Conservation (phyloP, 306 rosid species). For the Dryas octopetala region DNA sequence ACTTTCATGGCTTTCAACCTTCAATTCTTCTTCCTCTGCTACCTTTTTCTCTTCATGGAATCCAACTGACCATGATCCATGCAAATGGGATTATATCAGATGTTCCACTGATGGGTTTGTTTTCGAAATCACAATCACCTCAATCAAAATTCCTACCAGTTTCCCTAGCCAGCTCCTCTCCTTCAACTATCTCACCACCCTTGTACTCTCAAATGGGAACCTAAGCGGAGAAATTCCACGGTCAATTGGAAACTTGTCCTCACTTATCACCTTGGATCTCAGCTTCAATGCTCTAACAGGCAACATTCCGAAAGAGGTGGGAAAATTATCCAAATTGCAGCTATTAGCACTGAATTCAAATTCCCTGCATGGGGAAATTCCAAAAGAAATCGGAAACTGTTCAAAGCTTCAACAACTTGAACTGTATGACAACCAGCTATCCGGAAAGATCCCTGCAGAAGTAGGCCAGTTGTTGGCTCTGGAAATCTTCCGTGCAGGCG, state of each 20-base stretch:
- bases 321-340: constrained; percentile 52
- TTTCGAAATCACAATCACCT: constrained; percentile 58
- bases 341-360: constrained; percentile 66
- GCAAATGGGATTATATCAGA: constrained; percentile 78
- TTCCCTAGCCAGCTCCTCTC: constrained; percentile 71
- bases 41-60: constrained; percentile 81
- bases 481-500: constrained; percentile 74
- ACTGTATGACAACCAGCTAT: constrained; percentile 75
- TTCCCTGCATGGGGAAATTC: constrained; percentile 61
- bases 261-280: constrained; percentile 66
- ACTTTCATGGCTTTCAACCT: constrained; percentile 86
- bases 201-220: constrained; percentile 74
- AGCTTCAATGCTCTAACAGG: constrained; percentile 85
- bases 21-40: constrained; percentile 63
- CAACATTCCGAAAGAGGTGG: constrained; percentile 61
- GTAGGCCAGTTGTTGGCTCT: constrained; percentile 54
- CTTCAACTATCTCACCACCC: constrained; percentile 55
- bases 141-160: constrained; percentile 51
- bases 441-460: constrained; percentile 75
- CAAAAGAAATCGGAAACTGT: constrained; percentile 71
- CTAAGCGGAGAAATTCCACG: constrained; percentile 74
- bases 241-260: constrained; percentile 68
- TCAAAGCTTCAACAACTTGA: constrained; percentile 64
- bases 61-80: constrained; percentile 61
- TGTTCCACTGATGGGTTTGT: constrained; percentile 67